These are phyloP conservation scores for Paulownia fortunei DNA, from an alignment of 257 asterid species.

Conservation along the genomic window DNA sequence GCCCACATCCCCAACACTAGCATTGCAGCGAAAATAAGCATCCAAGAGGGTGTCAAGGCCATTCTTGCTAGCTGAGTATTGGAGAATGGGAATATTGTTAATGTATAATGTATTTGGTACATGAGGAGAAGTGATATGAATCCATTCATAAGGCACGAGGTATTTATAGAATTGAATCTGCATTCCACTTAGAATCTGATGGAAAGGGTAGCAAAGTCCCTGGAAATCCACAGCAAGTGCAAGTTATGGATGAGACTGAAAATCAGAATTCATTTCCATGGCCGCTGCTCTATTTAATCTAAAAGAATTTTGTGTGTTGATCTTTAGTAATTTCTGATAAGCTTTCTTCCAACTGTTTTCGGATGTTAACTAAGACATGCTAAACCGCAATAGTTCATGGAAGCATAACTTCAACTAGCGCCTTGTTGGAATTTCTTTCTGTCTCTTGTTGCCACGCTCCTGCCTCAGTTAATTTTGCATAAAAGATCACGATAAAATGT, in stretches of 20 bases:
- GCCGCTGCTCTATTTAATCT: conserved; percentile 19
- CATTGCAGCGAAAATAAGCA: conserved; percentile 24
- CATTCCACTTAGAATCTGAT: too few relatives aligned
- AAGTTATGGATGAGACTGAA: not conserved
- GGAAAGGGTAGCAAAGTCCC: too few relatives aligned
- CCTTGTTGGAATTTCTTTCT: not conserved
- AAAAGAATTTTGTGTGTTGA: too few relatives aligned
- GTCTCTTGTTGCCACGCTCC: not conserved
- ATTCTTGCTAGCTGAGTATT: conserved; percentile 12
- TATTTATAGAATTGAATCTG: conserved; percentile 30
- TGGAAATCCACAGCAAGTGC: too few relatives aligned
- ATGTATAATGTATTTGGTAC: too few relatives aligned
- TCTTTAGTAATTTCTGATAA: not conserved
- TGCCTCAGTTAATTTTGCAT: not conserved
- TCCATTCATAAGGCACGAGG: not conserved
- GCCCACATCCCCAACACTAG: conserved; percentile 36
- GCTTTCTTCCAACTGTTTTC: not conserved
- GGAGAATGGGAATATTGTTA: too few relatives aligned
- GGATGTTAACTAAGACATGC: not conserved
- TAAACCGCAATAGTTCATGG: not conserved
- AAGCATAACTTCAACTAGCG: not conserved
- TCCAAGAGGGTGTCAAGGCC: conserved; percentile 33
- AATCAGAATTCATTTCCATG: conserved; percentile 22
- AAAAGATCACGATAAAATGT: too few relatives aligned
- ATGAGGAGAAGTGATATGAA: not conserved